These are phyloP conservation scores for Aspergillus sclerotiicarbonarius DNA, from an alignment of 495 filamentous ascomycete genomes.

Conservation along the genomic window DNA sequence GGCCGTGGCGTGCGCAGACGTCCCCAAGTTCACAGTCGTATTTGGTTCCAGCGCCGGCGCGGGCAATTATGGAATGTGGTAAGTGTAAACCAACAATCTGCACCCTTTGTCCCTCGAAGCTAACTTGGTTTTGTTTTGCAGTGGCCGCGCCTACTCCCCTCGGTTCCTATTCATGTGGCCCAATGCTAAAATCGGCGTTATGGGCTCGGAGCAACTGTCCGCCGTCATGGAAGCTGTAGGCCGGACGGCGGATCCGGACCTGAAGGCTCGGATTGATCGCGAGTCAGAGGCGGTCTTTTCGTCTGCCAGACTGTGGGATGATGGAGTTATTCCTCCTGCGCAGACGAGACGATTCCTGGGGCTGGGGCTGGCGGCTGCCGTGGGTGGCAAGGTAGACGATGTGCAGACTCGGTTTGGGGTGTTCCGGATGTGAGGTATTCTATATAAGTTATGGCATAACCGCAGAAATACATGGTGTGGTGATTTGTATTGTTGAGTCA, in stretches of 20 bases:
- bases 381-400: constrained; percentile 62
- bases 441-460: constrained; percentile 28
- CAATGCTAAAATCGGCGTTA: constrained; percentile 90
- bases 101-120: too few relatives aligned
- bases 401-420: constrained; percentile 82
- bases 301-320: constrained; percentile 90
- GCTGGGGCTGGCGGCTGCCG: constrained; percentile 73
- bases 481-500: neutral
- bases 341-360: constrained; percentile 85
- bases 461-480: neutral
- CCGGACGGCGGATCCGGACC: constrained; percentile 72
- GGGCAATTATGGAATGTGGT: constrained; percentile 83
- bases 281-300: constrained; percentile 90
- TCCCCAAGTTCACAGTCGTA: constrained; percentile 96
- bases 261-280: constrained; percentile 81
- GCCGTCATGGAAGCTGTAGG: constrained; percentile 95
- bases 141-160: constrained; percentile 90
- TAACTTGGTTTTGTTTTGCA: constrained; percentile 15
- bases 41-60: constrained; percentile 78
- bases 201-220: constrained; percentile 91
- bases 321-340: constrained; percentile 86
- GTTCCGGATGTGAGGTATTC: constrained; percentile 77
- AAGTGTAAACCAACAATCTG: too few relatives aligned
- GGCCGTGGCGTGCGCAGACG: constrained; percentile 89
- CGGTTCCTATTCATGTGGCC: constrained; percentile 97